Evolutionary conservation across 768 basidiomycete species (phyloP).

Genomic region (Calocera viscosa): DNA sequence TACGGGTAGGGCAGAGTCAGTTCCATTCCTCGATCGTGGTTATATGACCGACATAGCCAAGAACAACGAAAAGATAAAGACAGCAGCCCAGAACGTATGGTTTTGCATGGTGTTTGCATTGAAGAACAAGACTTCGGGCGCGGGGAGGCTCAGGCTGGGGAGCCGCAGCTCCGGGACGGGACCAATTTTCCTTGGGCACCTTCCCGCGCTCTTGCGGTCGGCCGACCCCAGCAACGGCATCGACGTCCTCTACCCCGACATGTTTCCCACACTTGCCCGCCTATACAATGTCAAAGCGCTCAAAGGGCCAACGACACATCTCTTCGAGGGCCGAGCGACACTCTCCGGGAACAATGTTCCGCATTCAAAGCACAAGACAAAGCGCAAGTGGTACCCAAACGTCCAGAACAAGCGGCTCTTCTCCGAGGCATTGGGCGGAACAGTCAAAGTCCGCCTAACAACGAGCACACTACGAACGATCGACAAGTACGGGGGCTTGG

Average conservation of each 20-base stretch:
- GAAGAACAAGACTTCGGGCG: no score
- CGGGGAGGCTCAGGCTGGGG: no score
- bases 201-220: background rate
- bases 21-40: no score
- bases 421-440: slow-evolving; percentile 49
- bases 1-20: no score
- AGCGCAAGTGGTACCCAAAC: slow-evolving; percentile 79
- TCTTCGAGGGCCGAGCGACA: slow-evolving; percentile 71
- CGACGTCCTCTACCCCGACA: background rate
- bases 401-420: slow-evolving; percentile 62
- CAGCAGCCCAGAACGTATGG: no score
- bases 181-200: background rate
- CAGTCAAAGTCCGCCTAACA: slow-evolving; percentile 57
- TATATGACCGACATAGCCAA: no score
- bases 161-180: background rate
- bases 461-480: slow-evolving; percentile 68
- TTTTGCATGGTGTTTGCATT: no score
- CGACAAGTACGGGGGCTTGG: slow-evolving; percentile 68
- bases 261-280: background rate
- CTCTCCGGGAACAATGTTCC: slow-evolving; percentile 83
- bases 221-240: background rate
- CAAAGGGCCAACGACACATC: slow-evolving; percentile 17
- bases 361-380: slow-evolving; percentile 77
- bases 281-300: background rate
- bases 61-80: no score